Evolutionary conservation across 352 stramenopile genomes (phyloP), one percentile per base, ranked within the genome.

Genomic region (Globisporangium spiculum): DNA sequence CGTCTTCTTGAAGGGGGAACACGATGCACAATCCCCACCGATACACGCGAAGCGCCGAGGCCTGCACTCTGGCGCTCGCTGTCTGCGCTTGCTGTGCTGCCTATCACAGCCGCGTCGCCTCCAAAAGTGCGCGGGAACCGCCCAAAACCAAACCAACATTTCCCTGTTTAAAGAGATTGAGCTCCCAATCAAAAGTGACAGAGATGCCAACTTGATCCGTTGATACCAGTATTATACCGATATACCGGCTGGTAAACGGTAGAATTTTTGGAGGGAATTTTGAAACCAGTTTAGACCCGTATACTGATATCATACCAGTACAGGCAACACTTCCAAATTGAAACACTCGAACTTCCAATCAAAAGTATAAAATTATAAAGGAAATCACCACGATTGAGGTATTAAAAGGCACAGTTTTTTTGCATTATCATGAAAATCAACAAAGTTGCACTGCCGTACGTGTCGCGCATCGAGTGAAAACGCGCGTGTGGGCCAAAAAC

Each of bases 121-220:
- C 18, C 24, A 60, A 55, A 61, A 46, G 3, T 60, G 55, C 26
- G 30, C 55, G 18, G 55, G 54, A 60, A 60, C 27, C 20, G 12
- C 54, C 8, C 54, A 38, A 41, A 38, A 60, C 41, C 4, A 22
- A 50, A 50, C 38, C 18, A 48, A n/a, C 38, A n/a, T 16, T 48
- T 48, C 38, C 50, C 52, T 22, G 14, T 38, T 24, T 59, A 27
- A 38, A 59, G 27, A 22, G 6, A 22, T 24, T 27, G 4, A 18
- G 12, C 4, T 18, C 9, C 1, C n/a, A 59, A 59, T 59, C 53
- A 59, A 7, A 22, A 14, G 36, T 38, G 7, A 59, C 22, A 59
- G 53, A 26, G 14, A 59, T 22, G 5, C 14, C 53, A 59, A 59
- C 4, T 20, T 3, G 2, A 2, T 58, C 12, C 18, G 14, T 1